Base-by-base conservation (phyloP, 257 asterid species). In the Plantago major region DNA sequence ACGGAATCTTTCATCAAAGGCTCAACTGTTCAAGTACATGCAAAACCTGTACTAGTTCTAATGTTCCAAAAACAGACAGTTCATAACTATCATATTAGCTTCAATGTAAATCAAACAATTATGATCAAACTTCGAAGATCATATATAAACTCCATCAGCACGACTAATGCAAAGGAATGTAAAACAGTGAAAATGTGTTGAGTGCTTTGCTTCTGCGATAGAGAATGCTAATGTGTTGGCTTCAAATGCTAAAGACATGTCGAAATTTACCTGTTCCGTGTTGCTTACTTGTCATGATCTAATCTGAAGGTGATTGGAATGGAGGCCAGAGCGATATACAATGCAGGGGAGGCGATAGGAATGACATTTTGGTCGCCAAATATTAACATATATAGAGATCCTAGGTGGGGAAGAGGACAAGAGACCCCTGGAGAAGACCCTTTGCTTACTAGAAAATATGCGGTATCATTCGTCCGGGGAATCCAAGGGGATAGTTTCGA, bases 321-420 rank as follows among this genome's bases (percentile, higher is more conserved):
- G 3, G 96, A 88, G 73, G 94, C 86, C 3, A 79, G 96, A 63
- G 96, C 82, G 22, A 78, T 88, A 63, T 88, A 88, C 73, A 88
- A 85, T 70, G 85, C 71, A 74, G 94, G 96, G 28, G 84, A 85
- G 63, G 89, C 94, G 55, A 75, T 12, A n/a, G 94, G 96, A 70
- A 79, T 84, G 84, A 85, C 96, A 55, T 78, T 79, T 60, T 85
- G 89, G 91, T 83, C 96, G 10, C 96, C 94, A 60, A 84, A 77
- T 72, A 84, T 83, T 63, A 88, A 88, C 62, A 83, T 88, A 40
- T 88, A 68, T 55, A 63, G 96, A 67, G 96, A 88, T 52, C 96
- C 94, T 2, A 73, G 96, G 78, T 88, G 91, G 94, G 96, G 96
- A 87, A n/a, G n/a, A n/a, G n/a, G n/a, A n/a, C n/a, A n/a, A n/a